A percentile compares a stretch with the other conserved stretches of the same genome.
Conservation (phyloP, 75 land plant species). For the Sequoiadendron giganteum region DNA sequence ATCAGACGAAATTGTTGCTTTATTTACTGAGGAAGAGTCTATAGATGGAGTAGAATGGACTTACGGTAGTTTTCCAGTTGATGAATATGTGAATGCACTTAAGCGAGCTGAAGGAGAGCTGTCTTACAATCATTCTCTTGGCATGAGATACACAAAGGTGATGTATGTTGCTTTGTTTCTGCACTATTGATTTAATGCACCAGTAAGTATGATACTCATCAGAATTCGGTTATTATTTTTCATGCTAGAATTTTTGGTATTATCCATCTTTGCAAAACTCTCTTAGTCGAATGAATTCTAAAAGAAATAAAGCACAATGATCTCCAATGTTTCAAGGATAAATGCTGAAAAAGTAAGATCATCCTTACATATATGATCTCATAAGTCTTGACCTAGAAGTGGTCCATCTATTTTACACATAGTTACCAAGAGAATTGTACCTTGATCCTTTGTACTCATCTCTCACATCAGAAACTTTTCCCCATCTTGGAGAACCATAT, state of each 20-base stretch:
- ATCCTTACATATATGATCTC: not conserved
- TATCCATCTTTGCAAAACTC: not conserved
- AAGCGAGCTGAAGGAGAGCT: constrained; percentile 82
- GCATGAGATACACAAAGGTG: constrained; percentile 88
- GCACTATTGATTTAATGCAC: not conserved
- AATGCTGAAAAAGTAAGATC: not conserved
- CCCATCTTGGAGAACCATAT: too few species aligned
- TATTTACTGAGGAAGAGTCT: constrained; percentile 55
- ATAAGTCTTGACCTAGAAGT: not conserved
- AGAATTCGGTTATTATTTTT: not conserved
- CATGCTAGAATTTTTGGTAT: not conserved
- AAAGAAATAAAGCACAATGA: not conserved
- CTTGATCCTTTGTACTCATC: too few species aligned
- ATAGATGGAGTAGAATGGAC: constrained; percentile 76
- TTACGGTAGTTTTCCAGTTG: constrained; percentile 77
- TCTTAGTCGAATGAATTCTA: not conserved
- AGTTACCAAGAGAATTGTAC: too few species aligned
- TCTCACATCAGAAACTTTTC: too few species aligned
- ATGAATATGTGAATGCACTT: constrained; percentile 83
- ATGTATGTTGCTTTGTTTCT: not conserved
- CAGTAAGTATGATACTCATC: not conserved
- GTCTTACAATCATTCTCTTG: constrained; percentile 81
- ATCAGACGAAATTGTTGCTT: constrained; percentile 47
- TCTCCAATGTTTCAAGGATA: not conserved
- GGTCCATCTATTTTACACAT: not conserved